Base-by-base conservation (phyloP, 177 flowering plant species). In the Vitis hybrid region DNA sequence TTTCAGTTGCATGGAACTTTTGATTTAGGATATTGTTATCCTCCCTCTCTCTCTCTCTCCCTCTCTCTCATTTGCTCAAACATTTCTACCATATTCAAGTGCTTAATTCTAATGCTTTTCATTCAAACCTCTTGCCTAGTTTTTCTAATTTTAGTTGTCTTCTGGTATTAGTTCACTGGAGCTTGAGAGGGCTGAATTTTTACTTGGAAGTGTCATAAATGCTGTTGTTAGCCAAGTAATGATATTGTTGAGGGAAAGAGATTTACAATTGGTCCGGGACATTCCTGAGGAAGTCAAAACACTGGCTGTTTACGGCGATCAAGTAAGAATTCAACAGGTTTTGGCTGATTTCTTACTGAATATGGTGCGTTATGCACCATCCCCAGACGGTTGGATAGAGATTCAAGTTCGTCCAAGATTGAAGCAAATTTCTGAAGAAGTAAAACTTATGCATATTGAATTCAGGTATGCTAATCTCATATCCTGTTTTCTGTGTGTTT, bases 161-260 rank as follows among this genome's bases (percentile, higher is more conserved):
- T 77, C 50, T 74, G 63, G 50, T 67, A 58, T 67, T 67, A 95
- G 99, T 65, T 85, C 91, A 3, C 50, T 93, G 87, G 90, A 88
- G 86, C 83, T 91, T 69, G 94, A 90, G 69, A 90, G 82, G 79
- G 73, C 72, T 59, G 93, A 88, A 53, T 93, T 91, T 82, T 76
- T 87, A 16, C 85, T 95, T 39, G 98, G 94, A 71, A 86, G 87
- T 76, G 90, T 95, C 56, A 85, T 95, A 63, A 86, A 93, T 84
- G 99, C 93, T 73, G 91, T 93, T 73, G 97, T 95, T 69, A 91
- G 99, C 81, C 98, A 95, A 87, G 91, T 86, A 39, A 95, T 91
- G 96, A 74, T 86, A 60, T 70, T 86, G 73, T 80, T 95, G 61
- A 83, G 92, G 74, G 94, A 93, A 81, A 86, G 89, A 82, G 83